phyloP scores from a whole-genome alignment of 2,329 filamentous ascomycete species.

The Colletotrichum musicola region DNA sequence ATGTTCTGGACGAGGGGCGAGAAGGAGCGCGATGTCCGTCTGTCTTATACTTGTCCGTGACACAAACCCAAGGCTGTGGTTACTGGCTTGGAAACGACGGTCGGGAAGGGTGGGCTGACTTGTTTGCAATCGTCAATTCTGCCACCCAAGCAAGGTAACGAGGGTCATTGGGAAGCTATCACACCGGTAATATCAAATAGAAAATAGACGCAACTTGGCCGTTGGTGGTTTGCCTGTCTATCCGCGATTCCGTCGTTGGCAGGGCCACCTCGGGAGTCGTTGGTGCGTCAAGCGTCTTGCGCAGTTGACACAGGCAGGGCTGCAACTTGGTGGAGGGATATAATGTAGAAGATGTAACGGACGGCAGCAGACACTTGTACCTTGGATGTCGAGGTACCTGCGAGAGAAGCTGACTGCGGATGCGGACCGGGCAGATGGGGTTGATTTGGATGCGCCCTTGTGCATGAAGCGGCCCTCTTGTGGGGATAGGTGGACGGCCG shows the following conservation, averaged over 20 bases:
- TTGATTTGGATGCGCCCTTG: slow-evolving; percentile 38
- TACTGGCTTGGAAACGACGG: slow-evolving; percentile 39
- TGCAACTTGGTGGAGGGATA: slow-evolving; percentile 39
- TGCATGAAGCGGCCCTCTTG: slow-evolving; percentile 38
- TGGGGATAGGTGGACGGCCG: slow-evolving; percentile 37
- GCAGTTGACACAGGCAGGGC: slow-evolving; percentile 37
- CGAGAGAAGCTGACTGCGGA: slow-evolving; percentile 35
- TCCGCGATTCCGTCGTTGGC: slow-evolving; percentile 31
- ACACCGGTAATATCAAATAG: slow-evolving; percentile 40
- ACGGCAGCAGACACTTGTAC: slow-evolving; percentile 35
- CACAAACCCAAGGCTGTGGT: slow-evolving; percentile 35
- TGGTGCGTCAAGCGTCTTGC: slow-evolving; percentile 35
- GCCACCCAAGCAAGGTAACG: slow-evolving; percentile 31
- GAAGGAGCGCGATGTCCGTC: slow-evolving; percentile 32
- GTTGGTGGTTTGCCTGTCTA: slow-evolving; percentile 41
- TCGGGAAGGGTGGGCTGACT: slow-evolving; percentile 38
- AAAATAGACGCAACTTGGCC: slow-evolving; percentile 32
- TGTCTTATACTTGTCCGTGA: slow-evolving; percentile 41
- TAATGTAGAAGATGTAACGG: slow-evolving; percentile 29
- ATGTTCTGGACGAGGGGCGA: slow-evolving; percentile 8
- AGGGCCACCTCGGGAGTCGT: slow-evolving; percentile 25
- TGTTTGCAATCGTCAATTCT: slow-evolving; percentile 41
- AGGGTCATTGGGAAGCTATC: slow-evolving; percentile 33
- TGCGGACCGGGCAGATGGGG: slow-evolving; percentile 39
- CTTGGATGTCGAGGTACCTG: slow-evolving; percentile 40